These are phyloP conservation scores for Leishmania amazonensis DNA, from an alignment of 208 protist genomes.

Conservation along the genomic window DNA sequence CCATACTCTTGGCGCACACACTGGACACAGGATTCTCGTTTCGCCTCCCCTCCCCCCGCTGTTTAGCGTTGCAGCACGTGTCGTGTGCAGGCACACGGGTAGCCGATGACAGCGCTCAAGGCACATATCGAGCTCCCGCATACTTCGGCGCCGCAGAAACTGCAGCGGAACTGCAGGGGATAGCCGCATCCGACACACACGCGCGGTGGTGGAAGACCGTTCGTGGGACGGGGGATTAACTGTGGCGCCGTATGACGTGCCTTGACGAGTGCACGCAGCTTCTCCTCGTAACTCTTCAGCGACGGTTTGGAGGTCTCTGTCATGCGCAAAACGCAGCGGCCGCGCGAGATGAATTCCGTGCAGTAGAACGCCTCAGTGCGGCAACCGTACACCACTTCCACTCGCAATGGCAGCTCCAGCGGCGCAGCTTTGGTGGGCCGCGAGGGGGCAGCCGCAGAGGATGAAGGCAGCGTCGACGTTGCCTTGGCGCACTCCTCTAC, in stretches of 20 bases:
- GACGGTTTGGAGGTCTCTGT: slow-evolving; percentile 41
- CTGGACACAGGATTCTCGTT: neutral
- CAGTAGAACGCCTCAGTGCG: slow-evolving; percentile 70
- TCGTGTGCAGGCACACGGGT: slow-evolving; percentile 59
- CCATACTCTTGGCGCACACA: neutral
- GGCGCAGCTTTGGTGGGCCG: neutral
- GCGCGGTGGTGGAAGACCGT: slow-evolving; percentile 21
- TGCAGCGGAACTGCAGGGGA: slow-evolving; percentile 58
- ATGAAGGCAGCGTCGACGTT: neutral
- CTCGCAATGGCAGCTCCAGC: slow-evolving; percentile 40
- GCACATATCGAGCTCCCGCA: slow-evolving; percentile 59
- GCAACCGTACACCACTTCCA: slow-evolving; percentile 88
- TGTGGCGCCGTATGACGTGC: slow-evolving; percentile 30
- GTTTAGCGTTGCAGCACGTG: slow-evolving; percentile 7
- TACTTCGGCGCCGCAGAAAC: slow-evolving; percentile 71
- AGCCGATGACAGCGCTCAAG: slow-evolving; percentile 44
- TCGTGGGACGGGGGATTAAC: slow-evolving; percentile 34
- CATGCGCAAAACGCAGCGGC: slow-evolving; percentile 49
- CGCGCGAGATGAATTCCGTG: slow-evolving; percentile 73
- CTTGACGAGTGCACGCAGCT: slow-evolving; percentile 53
- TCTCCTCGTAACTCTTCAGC: slow-evolving; percentile 65
- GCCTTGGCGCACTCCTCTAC: neutral
- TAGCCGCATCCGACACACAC: slow-evolving; percentile 54
- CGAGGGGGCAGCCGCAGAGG: neutral
- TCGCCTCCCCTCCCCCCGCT: neutral